Evolutionary conservation across 2,329 filamentous ascomycete genomes (phyloP), one percentile per base, ranked within the genome.

Genomic region (Raffaelea deltoideospora): DNA sequence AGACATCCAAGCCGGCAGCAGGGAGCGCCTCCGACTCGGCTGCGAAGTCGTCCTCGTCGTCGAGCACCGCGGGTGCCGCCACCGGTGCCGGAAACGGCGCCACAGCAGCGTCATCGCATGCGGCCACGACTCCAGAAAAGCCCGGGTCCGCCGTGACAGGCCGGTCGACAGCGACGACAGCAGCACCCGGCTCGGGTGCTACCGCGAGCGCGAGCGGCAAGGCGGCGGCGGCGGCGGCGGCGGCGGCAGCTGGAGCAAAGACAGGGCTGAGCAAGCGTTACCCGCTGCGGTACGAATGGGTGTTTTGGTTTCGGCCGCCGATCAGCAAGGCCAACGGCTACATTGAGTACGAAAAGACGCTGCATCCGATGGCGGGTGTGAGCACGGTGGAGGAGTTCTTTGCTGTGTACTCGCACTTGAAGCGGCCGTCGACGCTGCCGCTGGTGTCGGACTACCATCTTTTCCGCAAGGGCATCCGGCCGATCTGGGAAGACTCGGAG

Each of bases 401-500:
- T 75, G 69, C 74, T 33, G 76, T 94, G 27, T 96, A 94, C 54
- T 67, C 72, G 37, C 86, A 96, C 57, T 69, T 98, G 33, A 93
- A 92, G 62, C 76, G 82, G 21, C 90, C 92, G 3, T 96, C 87
- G 26, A 65, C 71, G 24, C 67, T 98, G 40, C 88, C 88, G 7
- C 78, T 88, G 5, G 88, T 96, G 22, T 95, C 87, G 19, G 90
- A 98, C 59, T 98, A 95, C 54, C 90, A 98, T 56, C 79, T 98
- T 41, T 98, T 98, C 67, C 93, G 90, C 60, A 86, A 90, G 53
- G 88, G 87, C 37, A 87, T 98, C 43, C 77, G 90, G 42, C 90
- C 90, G 18, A 90, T 98, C 48, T 98, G 90, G 90, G 90, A 98
- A 58, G 90, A 98, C 49, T 86, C 94, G 33, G 85, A 92, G 55